These are phyloP conservation scores for Quercus parvula DNA, from an alignment of 306 rosid species.

Conservation along the genomic window DNA sequence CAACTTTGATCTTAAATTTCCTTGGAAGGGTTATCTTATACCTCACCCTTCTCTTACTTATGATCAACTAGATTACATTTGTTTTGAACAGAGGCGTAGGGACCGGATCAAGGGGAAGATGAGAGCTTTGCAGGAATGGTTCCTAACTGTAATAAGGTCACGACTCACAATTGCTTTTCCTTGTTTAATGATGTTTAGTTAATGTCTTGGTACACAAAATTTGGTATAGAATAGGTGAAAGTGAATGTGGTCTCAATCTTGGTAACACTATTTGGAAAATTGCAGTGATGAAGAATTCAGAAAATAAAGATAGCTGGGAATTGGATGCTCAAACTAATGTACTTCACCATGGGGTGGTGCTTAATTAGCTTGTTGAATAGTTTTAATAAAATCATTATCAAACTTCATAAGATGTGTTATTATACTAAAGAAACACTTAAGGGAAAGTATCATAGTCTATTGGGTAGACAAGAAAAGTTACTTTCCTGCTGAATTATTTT, in stretches of 20 bases:
- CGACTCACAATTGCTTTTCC: not conserved
- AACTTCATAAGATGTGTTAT: too few species aligned
- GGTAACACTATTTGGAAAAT: not conserved
- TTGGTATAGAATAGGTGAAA: not conserved
- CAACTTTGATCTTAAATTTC: not conserved
- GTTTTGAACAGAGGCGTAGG: slow-evolving; percentile 11
- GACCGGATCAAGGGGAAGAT: slow-evolving; percentile 18
- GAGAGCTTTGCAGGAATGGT: slow-evolving; percentile 6
- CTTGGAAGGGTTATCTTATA: not conserved
- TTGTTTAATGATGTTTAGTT: not conserved
- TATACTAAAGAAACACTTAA: too few species aligned
- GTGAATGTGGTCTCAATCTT: too few species aligned
- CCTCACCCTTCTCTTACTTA: not conserved
- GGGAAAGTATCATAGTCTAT: too few species aligned
- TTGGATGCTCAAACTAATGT: not conserved
- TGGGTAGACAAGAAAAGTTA: too few species aligned
- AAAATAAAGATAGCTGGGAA: not conserved
- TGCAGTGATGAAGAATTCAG: not conserved
- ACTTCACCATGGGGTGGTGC: not conserved
- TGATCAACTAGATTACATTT: not conserved
- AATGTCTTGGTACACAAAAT: not conserved
- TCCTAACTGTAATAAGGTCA: slow-evolving; percentile 27
- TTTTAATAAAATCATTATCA: too few species aligned
- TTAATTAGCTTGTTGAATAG: too few species aligned
- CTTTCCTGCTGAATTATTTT: too few species aligned